Evolutionary conservation across 352 stramenopile species (phyloP), one percentile per base, ranked within the genome.

Genomic region (Globisporangium parvum): DNA sequence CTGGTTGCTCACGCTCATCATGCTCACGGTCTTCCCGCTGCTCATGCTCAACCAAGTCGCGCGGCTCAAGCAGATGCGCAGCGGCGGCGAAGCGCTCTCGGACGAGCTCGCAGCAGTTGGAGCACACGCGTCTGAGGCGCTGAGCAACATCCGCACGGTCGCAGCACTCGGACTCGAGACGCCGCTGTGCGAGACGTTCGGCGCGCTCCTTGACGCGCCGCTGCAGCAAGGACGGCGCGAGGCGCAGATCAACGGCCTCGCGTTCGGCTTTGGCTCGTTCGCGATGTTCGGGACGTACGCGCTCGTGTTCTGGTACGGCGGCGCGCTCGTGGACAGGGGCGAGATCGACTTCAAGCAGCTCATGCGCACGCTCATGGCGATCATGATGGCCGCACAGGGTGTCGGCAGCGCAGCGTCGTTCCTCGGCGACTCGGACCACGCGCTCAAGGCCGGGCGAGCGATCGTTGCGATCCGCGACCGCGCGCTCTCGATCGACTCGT

Each of bases 261-360:
- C 57, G 28, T 41, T 73, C 64, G 96, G 63, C 48, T 97, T 67
- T 53, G 91, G 39, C 71, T 96, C 67, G 12, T 70, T 77, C 8
- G 59, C 71, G 31, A 58, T 69, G 35, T 69, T 81, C 23, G 71
- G 66, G 0, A 46, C 53, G 14, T 78, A 81, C 46, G 63, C 77
- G 28, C 59, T 89, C 35, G 64, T 75, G 18, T 87, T 87, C 57
- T 85, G 73, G 65, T 79, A 83, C 57, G 77, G 77, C 35, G 74
- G 71, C 0, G 61, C 49, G 53, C 49, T 85, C n/a, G 73, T 87
- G 4, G 52, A 63, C 15, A 44, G 56, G 33, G 63, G 56, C 11
- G 51, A 59, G 8, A 82, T 87, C 17, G 62, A 51, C 2, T 86
- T 82, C 51, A 31, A 66, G 41, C 48, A 81, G 45, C 45, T 81